Conservation (phyloP, 1,284 basidiomycete genomes). For the Stereum hirsutum region DNA sequence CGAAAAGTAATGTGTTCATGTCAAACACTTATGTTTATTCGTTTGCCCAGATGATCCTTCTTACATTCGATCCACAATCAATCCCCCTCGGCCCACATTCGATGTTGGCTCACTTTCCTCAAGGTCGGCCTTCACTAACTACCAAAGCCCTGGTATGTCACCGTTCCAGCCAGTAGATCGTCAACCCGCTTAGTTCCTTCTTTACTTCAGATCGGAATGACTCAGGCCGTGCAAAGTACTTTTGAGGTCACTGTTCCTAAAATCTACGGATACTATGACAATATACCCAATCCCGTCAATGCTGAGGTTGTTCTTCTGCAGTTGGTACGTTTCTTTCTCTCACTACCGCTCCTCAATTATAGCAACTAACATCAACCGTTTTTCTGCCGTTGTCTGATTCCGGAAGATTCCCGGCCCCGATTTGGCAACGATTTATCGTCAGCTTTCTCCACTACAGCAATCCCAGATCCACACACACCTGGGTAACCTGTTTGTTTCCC, state of each 20-base stretch:
- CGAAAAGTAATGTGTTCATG: too few species aligned
- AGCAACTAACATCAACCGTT: too few species aligned
- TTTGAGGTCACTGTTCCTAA: constrained; percentile 14
- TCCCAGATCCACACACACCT: constrained; percentile 13
- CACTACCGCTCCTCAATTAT: too few species aligned
- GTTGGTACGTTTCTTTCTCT: constrained; percentile 8
- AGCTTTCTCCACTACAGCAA: too few species aligned
- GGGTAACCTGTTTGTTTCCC: constrained; percentile 15
- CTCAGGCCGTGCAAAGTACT: constrained; percentile 12
- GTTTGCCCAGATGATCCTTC: constrained; percentile 15
- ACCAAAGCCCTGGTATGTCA: constrained; percentile 16
- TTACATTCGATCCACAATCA: constrained; percentile 14
- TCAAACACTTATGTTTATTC: too few species aligned
- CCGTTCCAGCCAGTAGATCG: neutral
- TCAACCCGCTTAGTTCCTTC: neutral
- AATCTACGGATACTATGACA: constrained; percentile 16
- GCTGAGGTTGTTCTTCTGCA: constrained; percentile 17
- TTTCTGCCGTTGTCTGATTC: neutral
- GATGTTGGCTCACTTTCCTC: constrained; percentile 17
- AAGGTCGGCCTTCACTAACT: constrained; percentile 12
- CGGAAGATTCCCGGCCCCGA: constrained; percentile 16
- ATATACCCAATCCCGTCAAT: constrained; percentile 15
- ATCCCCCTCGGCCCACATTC: constrained; percentile 14
- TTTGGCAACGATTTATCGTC: too few species aligned
- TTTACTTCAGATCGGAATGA: constrained; percentile 16